phyloP scores from a whole-genome alignment of 176 grass and related monocot species.

The Oryza glaberrima region DNA sequence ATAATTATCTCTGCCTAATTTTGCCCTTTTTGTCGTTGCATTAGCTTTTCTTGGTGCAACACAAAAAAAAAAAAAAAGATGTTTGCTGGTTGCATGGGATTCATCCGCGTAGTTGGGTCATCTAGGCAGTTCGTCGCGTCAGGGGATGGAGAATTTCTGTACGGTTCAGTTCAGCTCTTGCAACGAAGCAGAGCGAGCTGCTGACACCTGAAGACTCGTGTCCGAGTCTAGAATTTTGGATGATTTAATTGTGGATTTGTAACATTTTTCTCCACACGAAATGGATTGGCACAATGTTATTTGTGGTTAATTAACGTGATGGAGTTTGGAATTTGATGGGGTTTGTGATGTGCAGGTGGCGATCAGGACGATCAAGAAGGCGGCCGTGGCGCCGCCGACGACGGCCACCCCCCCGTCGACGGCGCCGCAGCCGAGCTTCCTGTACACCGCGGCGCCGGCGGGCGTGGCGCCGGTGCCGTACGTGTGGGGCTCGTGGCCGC shows the following conservation, averaged over 20 bases:
- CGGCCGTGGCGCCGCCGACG: not conserved
- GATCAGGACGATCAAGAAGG: slow-evolving; percentile 24
- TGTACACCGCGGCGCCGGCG: slow-evolving; percentile 26
- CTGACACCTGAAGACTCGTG: not conserved
- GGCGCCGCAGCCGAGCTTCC: slow-evolving; percentile 33
- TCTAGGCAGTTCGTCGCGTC: slow-evolving; percentile 12
- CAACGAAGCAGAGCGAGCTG: not conserved
- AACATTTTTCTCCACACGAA: not conserved
- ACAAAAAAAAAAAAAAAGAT: too few species aligned
- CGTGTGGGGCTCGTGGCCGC: slow-evolving; percentile 64
- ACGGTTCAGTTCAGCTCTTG: not conserved
- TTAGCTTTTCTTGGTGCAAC: slow-evolving; percentile 3
- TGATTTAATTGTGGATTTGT: not conserved
- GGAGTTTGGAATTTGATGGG: not conserved
- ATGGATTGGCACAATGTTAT: not conserved
- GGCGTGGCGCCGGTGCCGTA: slow-evolving; percentile 36
- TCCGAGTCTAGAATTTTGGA: not conserved
- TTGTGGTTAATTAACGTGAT: not conserved
- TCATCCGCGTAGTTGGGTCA: not conserved
- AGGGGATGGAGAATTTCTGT: not conserved
- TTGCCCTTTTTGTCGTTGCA: not conserved
- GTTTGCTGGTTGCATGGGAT: not conserved
- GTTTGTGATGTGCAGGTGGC: slow-evolving; percentile 40
- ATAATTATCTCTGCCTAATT: slow-evolving; percentile 1
- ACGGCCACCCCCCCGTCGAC: slow-evolving; percentile 32